Evolutionary conservation across 2,329 filamentous ascomycete genomes (phyloP), one percentile per base, ranked within the genome.

Genomic region (Talaromyces sp.): DNA sequence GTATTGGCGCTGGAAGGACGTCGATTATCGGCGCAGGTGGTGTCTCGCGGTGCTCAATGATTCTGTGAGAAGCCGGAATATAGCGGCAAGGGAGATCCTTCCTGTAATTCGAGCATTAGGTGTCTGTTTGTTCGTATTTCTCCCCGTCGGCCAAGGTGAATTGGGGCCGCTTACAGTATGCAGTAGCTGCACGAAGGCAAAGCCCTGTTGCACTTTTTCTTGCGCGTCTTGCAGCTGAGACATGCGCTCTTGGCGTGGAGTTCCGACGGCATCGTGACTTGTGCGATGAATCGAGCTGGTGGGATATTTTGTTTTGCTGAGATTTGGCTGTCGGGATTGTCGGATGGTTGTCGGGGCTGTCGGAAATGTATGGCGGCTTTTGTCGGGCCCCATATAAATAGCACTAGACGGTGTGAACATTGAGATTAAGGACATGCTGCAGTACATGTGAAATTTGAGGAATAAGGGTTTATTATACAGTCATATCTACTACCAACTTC

Each of bases 401-500:
- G 10, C 9, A 25, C 44, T 25, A 47, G 44, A 13, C 42, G 42
- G 42, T 22, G 19, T 44, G 42, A 22, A 19, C 13, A 22, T 42
- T 42, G 36, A n/a, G n/a, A 44, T 27, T 4, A 27, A 27, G 27
- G 11, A 33, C 10, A 13, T 33, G 32, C 10, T 33, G 32, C 10
- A 11, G 32, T 27, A 22, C 22, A 22, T 22, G 22, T 22, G 22
- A 22, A 22, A 1, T 22, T 22, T 22, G 22, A 22, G 22, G 1
- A 22, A 22, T 22, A 22, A 22, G 27, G 27, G 27, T 27, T 27
- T 36, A 33, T 51, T 19, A 25, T 58, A 55, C 27, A 55, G 19
- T 61, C 54, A 62, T 55, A 30, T 65, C 59, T 22, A 62, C 49
- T 19, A 65, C 61, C 36, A 65, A 49, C 52, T 68, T 69, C 17